These are phyloP conservation scores for Trichoderma sp. DNA, from an alignment of 2,329 filamentous ascomycete species.

Conservation along the genomic window DNA sequence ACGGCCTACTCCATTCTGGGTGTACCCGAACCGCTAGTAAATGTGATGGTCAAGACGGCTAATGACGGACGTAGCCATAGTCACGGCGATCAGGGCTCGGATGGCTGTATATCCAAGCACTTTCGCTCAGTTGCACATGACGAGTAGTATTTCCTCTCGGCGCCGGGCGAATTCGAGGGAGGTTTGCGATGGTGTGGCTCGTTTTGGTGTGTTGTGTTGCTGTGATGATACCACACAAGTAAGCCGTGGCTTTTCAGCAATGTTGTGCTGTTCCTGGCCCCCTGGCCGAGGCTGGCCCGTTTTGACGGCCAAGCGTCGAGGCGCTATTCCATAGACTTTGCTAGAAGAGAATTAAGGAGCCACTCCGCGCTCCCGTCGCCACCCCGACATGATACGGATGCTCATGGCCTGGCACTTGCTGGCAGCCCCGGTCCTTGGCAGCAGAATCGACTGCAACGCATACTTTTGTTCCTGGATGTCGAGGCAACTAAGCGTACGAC, in stretches of 20 bases:
- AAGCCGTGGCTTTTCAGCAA: neutral
- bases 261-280: conserved; percentile 14
- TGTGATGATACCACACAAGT: conserved; percentile 9
- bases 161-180: neutral
- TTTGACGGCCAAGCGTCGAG: conserved; percentile 9
- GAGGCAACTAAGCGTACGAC: neutral
- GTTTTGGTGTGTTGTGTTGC: conserved; percentile 1
- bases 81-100: neutral
- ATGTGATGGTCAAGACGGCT: conserved; percentile 1
- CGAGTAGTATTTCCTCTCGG: neutral
- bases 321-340: conserved; percentile 12
- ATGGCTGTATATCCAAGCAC: neutral
- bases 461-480: neutral
- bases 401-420: neutral
- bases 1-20: neutral
- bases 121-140: neutral
- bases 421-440: neutral
- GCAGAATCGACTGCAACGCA: conserved; percentile 12
- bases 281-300: conserved; percentile 10
- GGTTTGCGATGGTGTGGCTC: neutral
- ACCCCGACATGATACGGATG: neutral
- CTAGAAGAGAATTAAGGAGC: conserved; percentile 15
- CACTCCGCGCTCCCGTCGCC: conserved; percentile 13
- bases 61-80: conserved; percentile 8
- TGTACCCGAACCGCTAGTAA: neutral